Percentiles rank a stretch among this genome's conserved stretches.
Evolutionary conservation across 2,329 filamentous ascomycete genomes (phyloP).

Genomic region (Colletotrichum sp.): DNA sequence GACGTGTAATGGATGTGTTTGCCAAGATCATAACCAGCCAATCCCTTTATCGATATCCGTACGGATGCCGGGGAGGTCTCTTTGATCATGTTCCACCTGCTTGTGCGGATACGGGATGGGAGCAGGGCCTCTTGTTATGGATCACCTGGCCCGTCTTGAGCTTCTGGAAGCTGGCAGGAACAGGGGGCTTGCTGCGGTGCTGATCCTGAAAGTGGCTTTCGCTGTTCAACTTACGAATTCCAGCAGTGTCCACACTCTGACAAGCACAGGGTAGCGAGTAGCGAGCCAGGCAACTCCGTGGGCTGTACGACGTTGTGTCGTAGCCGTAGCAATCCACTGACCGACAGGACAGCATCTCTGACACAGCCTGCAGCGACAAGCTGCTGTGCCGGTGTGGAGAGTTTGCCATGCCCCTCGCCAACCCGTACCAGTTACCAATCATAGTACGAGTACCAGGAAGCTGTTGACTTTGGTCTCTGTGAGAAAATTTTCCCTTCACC

Average conservation of each 20-base stretch:
- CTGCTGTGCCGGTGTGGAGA: neutral
- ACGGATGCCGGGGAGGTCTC: neutral
- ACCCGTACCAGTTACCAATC: neutral
- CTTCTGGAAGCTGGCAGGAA: conserved; percentile 14
- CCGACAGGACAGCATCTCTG: neutral
- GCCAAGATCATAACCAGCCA: neutral
- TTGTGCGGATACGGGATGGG: neutral
- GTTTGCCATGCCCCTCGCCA: neutral
- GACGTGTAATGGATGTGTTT: conserved; percentile 6
- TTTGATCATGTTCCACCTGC: neutral
- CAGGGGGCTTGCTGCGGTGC: neutral
- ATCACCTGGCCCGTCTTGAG: conserved; percentile 5
- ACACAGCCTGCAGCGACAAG: neutral
- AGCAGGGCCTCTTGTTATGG: neutral
- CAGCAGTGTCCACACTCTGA: neutral
- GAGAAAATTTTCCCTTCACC: neutral
- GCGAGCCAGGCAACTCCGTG: neutral
- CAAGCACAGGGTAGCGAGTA: neutral
- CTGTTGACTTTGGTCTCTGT: neutral
- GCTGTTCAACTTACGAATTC: neutral
- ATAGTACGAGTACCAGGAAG: neutral
- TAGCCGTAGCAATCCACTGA: neutral
- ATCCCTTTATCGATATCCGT: conserved; percentile 5
- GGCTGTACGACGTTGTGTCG: neutral
- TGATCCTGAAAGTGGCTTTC: neutral